Evolutionary conservation across 169 alveolate species (phyloP).

Genomic region (Neospora caninum): DNA sequence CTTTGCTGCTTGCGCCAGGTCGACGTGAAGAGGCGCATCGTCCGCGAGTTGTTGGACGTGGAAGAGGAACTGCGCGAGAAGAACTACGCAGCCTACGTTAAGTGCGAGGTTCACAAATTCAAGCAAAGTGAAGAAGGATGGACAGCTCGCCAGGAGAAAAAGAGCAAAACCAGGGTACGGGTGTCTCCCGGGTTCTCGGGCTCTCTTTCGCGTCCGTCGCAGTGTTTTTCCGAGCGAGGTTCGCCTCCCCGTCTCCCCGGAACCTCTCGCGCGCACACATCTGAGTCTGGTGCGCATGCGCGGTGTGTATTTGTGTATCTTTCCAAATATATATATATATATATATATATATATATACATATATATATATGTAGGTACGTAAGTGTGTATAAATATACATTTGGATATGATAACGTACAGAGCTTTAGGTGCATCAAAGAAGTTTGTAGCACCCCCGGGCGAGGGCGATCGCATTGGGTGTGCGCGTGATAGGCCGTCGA

Average conservation of each 20-base stretch:
- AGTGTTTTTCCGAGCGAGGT: neutral
- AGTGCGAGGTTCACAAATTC: constrained; percentile 51
- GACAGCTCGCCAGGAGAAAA: constrained; percentile 48
- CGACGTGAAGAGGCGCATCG: constrained; percentile 62
- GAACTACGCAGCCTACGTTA: constrained; percentile 46
- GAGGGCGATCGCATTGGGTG: no score
- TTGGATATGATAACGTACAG: neutral
- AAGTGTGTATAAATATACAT: neutral
- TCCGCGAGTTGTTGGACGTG: constrained; percentile 51
- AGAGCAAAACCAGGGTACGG: constrained; percentile 52
- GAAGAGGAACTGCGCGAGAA: constrained; percentile 48
- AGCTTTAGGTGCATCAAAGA: no score
- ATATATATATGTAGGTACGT: neutral
- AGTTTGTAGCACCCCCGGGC: no score
- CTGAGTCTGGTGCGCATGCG: no score
- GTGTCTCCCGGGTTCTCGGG: neutral
- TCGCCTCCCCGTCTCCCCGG: neutral
- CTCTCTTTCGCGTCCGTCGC: neutral
- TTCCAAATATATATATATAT: no score
- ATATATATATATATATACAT: neutral
- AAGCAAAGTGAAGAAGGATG: constrained; percentile 49
- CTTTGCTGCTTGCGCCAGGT: no score
- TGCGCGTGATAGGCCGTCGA: no score
- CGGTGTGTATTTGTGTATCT: no score
- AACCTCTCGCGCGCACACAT: no score